These are phyloP conservation scores for Rhamnella rubrinervis DNA, from an alignment of 331 rosid genomes.

Conservation along the genomic window DNA sequence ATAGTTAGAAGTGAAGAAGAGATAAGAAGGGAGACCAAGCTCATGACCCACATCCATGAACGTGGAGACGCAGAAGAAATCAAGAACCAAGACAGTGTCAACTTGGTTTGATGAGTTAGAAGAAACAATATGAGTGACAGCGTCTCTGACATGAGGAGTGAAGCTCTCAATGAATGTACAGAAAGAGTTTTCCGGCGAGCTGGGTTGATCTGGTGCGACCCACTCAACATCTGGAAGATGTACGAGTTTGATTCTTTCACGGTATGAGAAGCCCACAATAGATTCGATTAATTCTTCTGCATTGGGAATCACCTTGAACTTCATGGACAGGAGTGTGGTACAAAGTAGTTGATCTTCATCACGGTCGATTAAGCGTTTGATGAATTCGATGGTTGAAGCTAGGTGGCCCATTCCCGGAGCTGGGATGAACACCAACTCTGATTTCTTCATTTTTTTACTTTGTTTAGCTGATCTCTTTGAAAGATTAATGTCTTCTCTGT, in stretches of 20 bases:
- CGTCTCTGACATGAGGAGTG: conserved; percentile 31
- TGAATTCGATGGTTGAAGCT: conserved; percentile 39
- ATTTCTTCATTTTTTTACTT: conserved; percentile 1
- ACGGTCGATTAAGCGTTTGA: conserved; percentile 23
- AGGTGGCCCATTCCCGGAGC: conserved; percentile 45
- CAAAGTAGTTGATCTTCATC: conserved; percentile 19
- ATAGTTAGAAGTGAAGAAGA: conserved; percentile 14
- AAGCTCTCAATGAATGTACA: conserved; percentile 19
- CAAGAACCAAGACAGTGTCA: conserved; percentile 12
- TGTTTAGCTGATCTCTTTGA: too few species aligned
- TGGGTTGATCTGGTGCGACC: not conserved
- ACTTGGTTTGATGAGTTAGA: not conserved
- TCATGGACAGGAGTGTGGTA: conserved; percentile 26
- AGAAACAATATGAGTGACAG: conserved; percentile 26
- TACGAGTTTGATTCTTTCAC: not conserved
- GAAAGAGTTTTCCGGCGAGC: not conserved
- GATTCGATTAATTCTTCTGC: not conserved
- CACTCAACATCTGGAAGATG: conserved; percentile 9
- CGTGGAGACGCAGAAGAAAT: conserved; percentile 20
- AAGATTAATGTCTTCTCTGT: too few species aligned
- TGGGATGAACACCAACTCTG: conserved; percentile 51
- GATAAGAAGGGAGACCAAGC: conserved; percentile 19
- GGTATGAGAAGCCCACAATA: not conserved
- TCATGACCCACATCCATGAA: conserved; percentile 17
- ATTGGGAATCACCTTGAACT: not conserved